Evolutionary conservation across 768 basidiomycete species (phyloP), one percentile per base, ranked within the genome.

Genomic region (Coprinopsis marcescibilis): DNA sequence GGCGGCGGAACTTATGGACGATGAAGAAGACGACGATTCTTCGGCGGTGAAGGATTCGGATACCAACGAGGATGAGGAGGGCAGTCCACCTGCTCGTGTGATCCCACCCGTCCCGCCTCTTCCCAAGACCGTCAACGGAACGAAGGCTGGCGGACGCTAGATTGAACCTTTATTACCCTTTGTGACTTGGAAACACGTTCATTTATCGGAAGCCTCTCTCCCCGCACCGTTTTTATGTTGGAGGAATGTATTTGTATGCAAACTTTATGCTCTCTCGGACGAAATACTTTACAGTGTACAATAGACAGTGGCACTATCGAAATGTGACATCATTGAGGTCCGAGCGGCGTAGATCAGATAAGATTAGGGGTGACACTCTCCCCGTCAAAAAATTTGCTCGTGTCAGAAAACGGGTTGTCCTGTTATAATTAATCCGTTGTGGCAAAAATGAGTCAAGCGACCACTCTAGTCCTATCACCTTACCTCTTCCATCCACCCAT

Each of bases 1-100:
- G 46, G 85, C 87, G 20, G 72, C 76, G 47, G 64, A 73, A 52
- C 62, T 89, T 42, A 73, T 81, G 63, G 79, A 76, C 0, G 72
- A 80, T 3, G 83, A 87, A 0, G 84, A 86, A 0, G 83, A 83
- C 0, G 75, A 73, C 3, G 62, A 62, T n/a, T 60, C 60, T 44
- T 56, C 56, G 2, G 55, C 54, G 19, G 66, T 62, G 3, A 60
- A 57, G 3, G 47, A 32, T 24, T 45, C 44, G 14, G 35, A 38
- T 39, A 14, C 36, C 11, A 30, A 30, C 11, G 36, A 27, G 13
- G 37, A 39, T 39, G 23, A 23, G 32, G 35, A 46, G 26, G 37
- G 30, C 19, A 27, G 35, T 12, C 23, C 25, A 14, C 23, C 19
- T 11, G n/a, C 11, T 21, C 7, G 27, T 4, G 25, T 19, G 4